Evolutionary conservation across 2,329 filamentous ascomycete genomes (phyloP).

Genomic region (Fusarium tanahbumbuense): DNA sequence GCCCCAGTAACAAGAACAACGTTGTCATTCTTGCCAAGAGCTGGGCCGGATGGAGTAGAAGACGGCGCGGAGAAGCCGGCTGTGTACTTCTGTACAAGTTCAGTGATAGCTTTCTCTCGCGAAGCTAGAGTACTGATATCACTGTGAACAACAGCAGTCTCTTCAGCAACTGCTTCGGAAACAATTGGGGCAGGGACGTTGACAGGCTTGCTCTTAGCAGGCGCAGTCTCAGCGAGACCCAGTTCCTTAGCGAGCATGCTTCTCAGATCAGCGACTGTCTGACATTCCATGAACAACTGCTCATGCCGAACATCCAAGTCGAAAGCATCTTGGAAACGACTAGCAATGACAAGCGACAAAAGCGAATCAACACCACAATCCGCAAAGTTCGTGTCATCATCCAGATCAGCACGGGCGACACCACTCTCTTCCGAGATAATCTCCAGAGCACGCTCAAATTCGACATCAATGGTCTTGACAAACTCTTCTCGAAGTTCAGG

Average conservation of each 20-base stretch:
- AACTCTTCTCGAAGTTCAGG: constrained; percentile 20
- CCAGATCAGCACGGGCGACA: constrained; percentile 65
- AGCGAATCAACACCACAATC: constrained; percentile 72
- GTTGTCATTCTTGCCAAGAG: not conserved
- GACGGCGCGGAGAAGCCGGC: constrained; percentile 3
- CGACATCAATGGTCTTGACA: not conserved
- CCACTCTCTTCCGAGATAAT: constrained; percentile 63
- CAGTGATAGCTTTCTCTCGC: constrained; percentile 7
- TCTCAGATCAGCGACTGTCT: constrained; percentile 22
- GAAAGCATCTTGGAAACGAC: constrained; percentile 62
- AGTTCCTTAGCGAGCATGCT: constrained; percentile 18
- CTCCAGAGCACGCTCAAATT: constrained; percentile 31
- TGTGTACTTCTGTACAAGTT: constrained; percentile 18
- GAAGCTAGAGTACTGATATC: not conserved
- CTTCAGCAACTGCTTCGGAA: not conserved
- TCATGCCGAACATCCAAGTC: constrained; percentile 23
- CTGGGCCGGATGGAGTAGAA: not conserved
- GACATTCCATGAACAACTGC: constrained; percentile 32
- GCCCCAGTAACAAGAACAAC: constrained; percentile 23
- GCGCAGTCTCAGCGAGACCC: not conserved
- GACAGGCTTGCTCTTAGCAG: not conserved
- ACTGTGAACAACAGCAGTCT: not conserved
- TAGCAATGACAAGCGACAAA: constrained; percentile 68
- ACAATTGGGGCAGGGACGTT: not conserved
- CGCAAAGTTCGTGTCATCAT: constrained; percentile 66